Percentiles rank a stretch among this genome's conserved stretches.
Evolutionary conservation across 495 filamentous ascomycete genomes (phyloP).

Genomic region (Umbilicaria muhlenbergii): DNA sequence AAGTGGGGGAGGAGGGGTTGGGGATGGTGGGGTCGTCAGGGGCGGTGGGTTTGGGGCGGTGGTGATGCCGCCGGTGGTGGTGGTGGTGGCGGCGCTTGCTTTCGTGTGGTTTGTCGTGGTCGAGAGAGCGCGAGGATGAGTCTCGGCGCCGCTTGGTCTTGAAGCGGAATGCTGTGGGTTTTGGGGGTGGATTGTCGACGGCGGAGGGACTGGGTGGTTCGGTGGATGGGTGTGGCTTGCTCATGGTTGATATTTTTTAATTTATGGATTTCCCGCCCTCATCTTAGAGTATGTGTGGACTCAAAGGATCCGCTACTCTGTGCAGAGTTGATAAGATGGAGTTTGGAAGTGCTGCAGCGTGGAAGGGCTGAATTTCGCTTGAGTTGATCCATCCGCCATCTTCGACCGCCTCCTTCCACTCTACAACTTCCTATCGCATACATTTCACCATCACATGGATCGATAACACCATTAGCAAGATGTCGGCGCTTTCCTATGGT

Average conservation of each 20-base stretch:
- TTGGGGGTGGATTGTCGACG: conserved; percentile 1
- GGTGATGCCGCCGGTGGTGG: neutral
- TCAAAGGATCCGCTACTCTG: too few relatives aligned
- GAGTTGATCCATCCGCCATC: too few relatives aligned
- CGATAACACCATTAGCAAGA: conserved; percentile 12
- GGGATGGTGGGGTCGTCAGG: neutral
- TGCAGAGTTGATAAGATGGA: too few relatives aligned
- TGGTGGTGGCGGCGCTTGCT: neutral
- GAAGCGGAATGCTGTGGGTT: neutral
- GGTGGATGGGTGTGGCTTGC: too few relatives aligned
- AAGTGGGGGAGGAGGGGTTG: neutral
- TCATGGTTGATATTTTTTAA: too few relatives aligned
- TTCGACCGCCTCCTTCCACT: neutral
- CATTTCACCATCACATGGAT: too few relatives aligned
- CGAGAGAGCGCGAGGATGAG: neutral
- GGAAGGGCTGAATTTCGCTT: too few relatives aligned
- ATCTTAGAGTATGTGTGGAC: too few relatives aligned
- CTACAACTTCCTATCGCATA: neutral
- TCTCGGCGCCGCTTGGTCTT: conserved; percentile 2
- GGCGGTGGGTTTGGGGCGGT: neutral
- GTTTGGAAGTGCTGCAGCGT: too few relatives aligned
- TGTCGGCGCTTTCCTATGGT: conserved; percentile 36
- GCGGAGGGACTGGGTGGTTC: too few relatives aligned
- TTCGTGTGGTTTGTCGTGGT: conserved; percentile 1
- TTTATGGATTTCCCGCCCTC: too few relatives aligned